These are phyloP conservation scores for Backusella macrospora DNA, from an alignment of 192 early-diverging fungal genomes.

Conservation along the genomic window DNA sequence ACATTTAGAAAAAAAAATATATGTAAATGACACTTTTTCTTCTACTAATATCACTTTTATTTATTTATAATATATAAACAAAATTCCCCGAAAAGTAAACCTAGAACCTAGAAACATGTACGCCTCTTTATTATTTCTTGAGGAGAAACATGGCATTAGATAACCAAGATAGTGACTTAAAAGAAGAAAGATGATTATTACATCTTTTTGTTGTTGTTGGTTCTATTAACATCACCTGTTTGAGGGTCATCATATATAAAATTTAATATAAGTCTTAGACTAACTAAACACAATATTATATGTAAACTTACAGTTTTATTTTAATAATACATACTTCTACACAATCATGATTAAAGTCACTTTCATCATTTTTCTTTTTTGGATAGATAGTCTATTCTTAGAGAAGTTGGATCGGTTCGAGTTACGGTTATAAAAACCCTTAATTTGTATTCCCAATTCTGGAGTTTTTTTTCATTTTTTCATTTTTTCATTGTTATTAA, in stretches of 20 bases:
- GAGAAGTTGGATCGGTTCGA: not conserved
- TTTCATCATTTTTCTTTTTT: not conserved
- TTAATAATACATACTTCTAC: no score
- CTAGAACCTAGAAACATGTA: not conserved
- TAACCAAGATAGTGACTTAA: not conserved
- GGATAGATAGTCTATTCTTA: not conserved
- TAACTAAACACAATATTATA: no score
- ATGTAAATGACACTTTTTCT: conserved; percentile 5
- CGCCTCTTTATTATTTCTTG: not conserved
- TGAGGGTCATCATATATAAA: no score
- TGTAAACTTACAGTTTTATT: no score
- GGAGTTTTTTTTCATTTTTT: not conserved
- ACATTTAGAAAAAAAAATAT: not conserved
- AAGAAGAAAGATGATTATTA: not conserved
- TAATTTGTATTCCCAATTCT: not conserved
- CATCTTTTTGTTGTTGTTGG: no score
- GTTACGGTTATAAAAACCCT: not conserved
- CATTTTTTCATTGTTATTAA: not conserved
- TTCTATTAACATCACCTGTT: no score
- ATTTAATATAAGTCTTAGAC: no score
- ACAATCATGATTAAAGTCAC: not conserved
- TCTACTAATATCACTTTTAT: not conserved
- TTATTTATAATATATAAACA: not conserved
- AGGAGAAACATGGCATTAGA: not conserved
- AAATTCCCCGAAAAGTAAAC: not conserved